Evolutionary conservation across 345 rosid species (phyloP), one percentile per base, ranked within the genome.

Genomic region (Linum trigynum): DNA sequence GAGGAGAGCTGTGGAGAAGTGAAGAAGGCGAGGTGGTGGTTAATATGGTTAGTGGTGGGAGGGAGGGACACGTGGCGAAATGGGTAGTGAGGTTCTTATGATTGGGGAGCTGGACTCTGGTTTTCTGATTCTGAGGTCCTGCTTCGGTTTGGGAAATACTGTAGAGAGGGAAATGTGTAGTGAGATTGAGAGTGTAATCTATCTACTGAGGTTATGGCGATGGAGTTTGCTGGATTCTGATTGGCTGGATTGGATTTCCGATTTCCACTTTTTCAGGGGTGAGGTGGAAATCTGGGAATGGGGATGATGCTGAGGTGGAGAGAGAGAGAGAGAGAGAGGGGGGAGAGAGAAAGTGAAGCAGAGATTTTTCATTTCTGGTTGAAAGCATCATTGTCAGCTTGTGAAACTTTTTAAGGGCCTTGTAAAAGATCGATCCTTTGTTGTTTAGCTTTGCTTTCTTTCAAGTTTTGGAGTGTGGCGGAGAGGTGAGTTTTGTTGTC

Each of bases 1-100:
- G 39, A 17, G 39, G 69, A 7, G 72, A 55, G 61, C 58, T 32
- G 23, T 50, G 38, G 67, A 67, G 68, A 68, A 65, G 15, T 61
- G 71, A 53, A 73, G 71, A 67, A 32, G 76, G n/a, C 2, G 38
- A 57, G 37, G 59, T 9, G 32, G 57, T 65, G 69, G 81, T 77
- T 81, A 69, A 39, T 69, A 71, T 65, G 78, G 79, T 79, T 78
- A 78, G 87, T 80, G 98, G 98, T 80, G 72, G 59, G 53, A 75
- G 69, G 63, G 76, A 68, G 71, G 79, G 50, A 81, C 88, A 84
- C 95, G 96, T 89, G 98, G 98, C 76, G 59, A 67, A 71, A 61
- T 58, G 77, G 76, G 74, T 67, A 16, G 72, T 71, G 64, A 66
- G 43, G 70, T 35, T 48, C 55, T 17, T 63, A 1, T 70, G 64